Base-by-base conservation (phyloP, 371 early-diverging fungal genomes). In the Capillidium heterosporum region DNA sequence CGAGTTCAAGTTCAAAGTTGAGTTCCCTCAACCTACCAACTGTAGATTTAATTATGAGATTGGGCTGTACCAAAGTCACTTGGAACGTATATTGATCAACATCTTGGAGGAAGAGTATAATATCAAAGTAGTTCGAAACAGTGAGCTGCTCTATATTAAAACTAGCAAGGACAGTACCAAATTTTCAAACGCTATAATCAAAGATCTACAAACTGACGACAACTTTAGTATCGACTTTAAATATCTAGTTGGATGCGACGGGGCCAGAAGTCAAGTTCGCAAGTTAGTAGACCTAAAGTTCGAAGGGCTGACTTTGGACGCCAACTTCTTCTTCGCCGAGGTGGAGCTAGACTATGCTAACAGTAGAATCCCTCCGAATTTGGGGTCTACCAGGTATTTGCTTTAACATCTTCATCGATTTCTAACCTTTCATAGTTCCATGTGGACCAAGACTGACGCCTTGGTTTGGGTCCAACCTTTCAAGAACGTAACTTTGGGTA, bases 211-310 rank as follows among this genome's bases (percentile, higher is more conserved):
- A 35, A 7, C 35, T 7, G 35, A 4, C 4, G 35, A 35, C 13
- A 35, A 7, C 13, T 35, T 35, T 35, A 57, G 48, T 4, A 59
- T 67, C 13, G 49, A 57, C 0, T 59, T 60, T 21, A 32, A 63
- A 35, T 69, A 69, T 35, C 27, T 69, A 40, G 46, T 69, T n/a
- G 69, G 61, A 2, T 63, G 63, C 2, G 67, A 69, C 57, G 69
- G 69, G 15, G 67, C 61, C 3, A 59, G 60, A 4, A 64, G 64
- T 3, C 52, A 58, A 2, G 63, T 67, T 7, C 49, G 69, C 28
- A 61, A 63, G 39, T 57, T 55, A 26, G 43, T 65, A 26, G 65
- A 62, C 15, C 56, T 63, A 24, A 50, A 47, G 1, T 69, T 67
- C 41, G 56, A 56, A 23, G 67, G 69, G 10, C 44, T 57, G 7